Conservation (phyloP, 176 grass and related monocot species). For the Rhynchospora pubera region DNA sequence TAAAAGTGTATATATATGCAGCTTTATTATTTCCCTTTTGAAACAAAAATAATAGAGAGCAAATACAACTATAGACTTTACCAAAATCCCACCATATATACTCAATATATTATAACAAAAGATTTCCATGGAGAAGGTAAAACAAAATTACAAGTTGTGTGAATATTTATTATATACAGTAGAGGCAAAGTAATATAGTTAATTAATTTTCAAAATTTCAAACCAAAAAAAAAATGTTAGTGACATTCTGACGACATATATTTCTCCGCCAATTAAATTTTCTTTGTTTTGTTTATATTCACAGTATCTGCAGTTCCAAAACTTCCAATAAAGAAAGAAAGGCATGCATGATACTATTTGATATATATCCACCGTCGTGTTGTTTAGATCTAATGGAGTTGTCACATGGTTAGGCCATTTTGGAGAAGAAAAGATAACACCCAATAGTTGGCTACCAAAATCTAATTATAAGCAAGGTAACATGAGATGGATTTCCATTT, state of each 20-base stretch:
- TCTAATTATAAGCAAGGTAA: slow-evolving; percentile 21
- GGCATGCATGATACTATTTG: background rate
- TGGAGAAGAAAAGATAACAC: background rate
- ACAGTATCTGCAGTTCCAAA: background rate
- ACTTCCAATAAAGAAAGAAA: background rate
- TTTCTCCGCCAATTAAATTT: background rate
- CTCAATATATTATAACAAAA: too few relatives aligned
- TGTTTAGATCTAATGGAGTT: slow-evolving; percentile 4
- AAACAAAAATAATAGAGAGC: background rate
- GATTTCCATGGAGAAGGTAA: background rate
- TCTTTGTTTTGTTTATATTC: background rate
- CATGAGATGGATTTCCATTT: slow-evolving; percentile 4
- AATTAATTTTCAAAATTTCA: background rate
- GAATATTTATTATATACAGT: background rate
- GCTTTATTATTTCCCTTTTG: background rate
- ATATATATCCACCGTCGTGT: background rate
- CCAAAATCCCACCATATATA: too few relatives aligned
- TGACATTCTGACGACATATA: background rate
- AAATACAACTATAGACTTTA: too few relatives aligned
- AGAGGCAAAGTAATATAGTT: background rate
- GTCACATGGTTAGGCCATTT: slow-evolving; percentile 25
- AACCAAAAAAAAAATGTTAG: background rate
- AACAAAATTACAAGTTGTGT: background rate
- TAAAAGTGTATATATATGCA: background rate
- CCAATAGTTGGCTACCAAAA: slow-evolving; percentile 23